Evolutionary conservation across 2,329 filamentous ascomycete species (phyloP).

Genomic region (Aureobasidium vineae): DNA sequence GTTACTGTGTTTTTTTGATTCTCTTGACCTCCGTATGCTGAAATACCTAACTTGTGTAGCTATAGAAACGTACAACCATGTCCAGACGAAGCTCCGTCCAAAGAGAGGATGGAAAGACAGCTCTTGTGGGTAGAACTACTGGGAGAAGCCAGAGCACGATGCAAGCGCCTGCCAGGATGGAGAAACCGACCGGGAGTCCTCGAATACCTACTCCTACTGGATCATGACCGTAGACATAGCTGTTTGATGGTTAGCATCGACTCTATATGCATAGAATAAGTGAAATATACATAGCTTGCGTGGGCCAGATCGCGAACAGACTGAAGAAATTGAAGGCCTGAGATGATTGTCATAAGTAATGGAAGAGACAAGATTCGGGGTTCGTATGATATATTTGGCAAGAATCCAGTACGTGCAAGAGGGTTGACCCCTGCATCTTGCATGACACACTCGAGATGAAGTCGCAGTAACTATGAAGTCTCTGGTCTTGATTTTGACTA

Average conservation of each 20-base stretch:
- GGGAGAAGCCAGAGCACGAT: conserved; percentile 59
- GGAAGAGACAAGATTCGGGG: conserved; percentile 40
- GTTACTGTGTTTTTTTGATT: neutral
- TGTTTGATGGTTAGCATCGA: neutral
- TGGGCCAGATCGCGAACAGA: conserved; percentile 59
- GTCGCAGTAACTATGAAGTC: neutral
- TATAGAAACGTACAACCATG: neutral
- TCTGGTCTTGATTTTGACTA: conserved; percentile 6
- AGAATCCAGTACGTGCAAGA: no score
- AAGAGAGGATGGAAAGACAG: no score
- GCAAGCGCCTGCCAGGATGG: conserved; percentile 61
- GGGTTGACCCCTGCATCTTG: neutral
- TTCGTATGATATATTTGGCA: conserved; percentile 25
- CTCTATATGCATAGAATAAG: neutral
- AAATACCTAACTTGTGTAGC: neutral
- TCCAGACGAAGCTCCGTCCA: no score
- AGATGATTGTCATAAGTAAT: no score
- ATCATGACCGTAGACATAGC: conserved; percentile 64
- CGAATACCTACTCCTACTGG: conserved; percentile 63
- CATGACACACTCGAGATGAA: neutral
- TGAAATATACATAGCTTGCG: conserved; percentile 52
- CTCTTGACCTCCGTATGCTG: neutral
- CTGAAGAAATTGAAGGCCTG: conserved; percentile 44
- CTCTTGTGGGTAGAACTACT: conserved; percentile 31
- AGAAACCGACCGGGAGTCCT: conserved; percentile 63